Evolutionary conservation across 345 rosid genomes (phyloP), one percentile per base, ranked within the genome.

Genomic region (Rhizophora mangle): DNA sequence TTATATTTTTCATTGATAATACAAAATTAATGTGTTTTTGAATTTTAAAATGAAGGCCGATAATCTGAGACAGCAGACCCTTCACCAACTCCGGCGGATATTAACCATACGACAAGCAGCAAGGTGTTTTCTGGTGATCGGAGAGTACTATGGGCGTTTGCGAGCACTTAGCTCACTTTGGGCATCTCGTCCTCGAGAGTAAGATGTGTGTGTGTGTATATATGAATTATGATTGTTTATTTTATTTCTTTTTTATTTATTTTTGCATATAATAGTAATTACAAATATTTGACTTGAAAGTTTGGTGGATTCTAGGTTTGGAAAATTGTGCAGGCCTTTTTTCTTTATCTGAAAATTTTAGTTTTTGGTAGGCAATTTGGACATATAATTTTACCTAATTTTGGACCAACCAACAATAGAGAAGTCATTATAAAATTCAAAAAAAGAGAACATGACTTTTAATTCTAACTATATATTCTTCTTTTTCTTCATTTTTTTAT

Each of bases 101-200:
- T 69, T 95, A 74, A 95, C 98, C 0, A 84, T 87, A 16, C 73
- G 99, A 54, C 99, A 95, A 76, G 97, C 92, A 0, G 98, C 98
- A 0, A 78, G 96, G 54, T 87, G 96, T 82, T 95, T 92, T 75
- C 70, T 92, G 75, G 93, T 88, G 72, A 92, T 92, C 49, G 96
- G 92, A 73, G 99, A 95, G 68, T 95, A 87, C 43, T 86, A 90
- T 13, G 96, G 87, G 1, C 85, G 99, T 32, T 78, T 95, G 46
- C 84, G 99, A 58, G 98, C 99, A 0, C 86, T 95, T 62, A 92
- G 96, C 56, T 86, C 98, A 29, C 84, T 95, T 18, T 92, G 99
- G 98, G 80, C 83, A 19, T 88, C 98, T 57, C 96, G 96, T 63
- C 97, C 99, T 15, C 79, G 96, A 81, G 98, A 92, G 98, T 91